Evolutionary conservation across 495 filamentous ascomycete species (phyloP).

Genomic region (Hypoxylon rickii): DNA sequence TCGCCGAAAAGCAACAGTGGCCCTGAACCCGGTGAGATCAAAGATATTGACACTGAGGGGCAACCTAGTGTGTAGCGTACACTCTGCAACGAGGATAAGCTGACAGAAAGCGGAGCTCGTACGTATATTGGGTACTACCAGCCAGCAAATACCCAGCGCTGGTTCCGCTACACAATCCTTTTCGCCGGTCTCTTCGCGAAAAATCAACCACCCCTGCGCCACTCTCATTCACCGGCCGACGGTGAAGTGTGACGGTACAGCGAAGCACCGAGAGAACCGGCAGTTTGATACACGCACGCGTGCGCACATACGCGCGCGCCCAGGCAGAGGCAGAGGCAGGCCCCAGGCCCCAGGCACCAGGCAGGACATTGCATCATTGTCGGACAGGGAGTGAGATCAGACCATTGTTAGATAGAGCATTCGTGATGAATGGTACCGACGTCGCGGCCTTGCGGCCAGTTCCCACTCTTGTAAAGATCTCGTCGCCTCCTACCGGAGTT

Average conservation of each 20-base stretch:
- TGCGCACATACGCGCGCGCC: slow-evolving; percentile 1
- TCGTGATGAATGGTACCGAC: slow-evolving; percentile 27
- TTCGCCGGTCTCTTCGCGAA: slow-evolving; percentile 26
- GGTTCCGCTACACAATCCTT: slow-evolving; percentile 24
- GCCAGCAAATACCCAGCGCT: slow-evolving; percentile 16
- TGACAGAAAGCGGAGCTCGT: slow-evolving; percentile 18
- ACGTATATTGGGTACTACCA: slow-evolving; percentile 28
- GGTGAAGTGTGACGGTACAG: slow-evolving; percentile 27
- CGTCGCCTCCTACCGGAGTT: slow-evolving; percentile 21
- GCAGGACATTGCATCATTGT: slow-evolving; percentile 9
- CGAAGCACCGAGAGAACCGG: slow-evolving; percentile 22
- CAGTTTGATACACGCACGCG: slow-evolving; percentile 17
- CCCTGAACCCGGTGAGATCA: slow-evolving; percentile 7
- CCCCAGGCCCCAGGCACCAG: too few species aligned
- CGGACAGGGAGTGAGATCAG: slow-evolving; percentile 25
- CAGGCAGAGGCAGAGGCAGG: neutral
- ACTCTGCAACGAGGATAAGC: slow-evolving; percentile 19
- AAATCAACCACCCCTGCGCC: slow-evolving; percentile 22
- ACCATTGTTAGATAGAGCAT: slow-evolving; percentile 20
- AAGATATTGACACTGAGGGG: neutral
- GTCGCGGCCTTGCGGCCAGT: slow-evolving; percentile 11
- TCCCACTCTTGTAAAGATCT: slow-evolving; percentile 14
- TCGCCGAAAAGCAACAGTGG: slow-evolving; percentile 12
- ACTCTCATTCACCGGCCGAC: slow-evolving; percentile 21
- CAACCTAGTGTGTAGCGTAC: slow-evolving; percentile 4